These are phyloP conservation scores for Paecilomyces niveus DNA, from an alignment of 2,329 filamentous ascomycete genomes.

Conservation along the genomic window DNA sequence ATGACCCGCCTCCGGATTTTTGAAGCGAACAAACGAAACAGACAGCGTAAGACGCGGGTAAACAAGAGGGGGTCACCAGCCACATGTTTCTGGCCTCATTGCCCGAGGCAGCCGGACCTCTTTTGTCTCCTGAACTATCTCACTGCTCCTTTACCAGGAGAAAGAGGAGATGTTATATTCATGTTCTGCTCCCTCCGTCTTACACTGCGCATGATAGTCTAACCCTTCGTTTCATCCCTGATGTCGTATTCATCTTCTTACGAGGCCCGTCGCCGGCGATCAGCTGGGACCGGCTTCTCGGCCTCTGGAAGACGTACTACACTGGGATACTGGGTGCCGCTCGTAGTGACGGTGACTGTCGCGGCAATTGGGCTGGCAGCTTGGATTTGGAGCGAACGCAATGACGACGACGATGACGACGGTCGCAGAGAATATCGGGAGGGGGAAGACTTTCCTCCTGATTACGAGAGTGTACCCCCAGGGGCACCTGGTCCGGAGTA, in stretches of 20 bases:
- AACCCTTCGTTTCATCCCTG: conserved; percentile 18
- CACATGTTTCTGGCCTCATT: conserved; percentile 29
- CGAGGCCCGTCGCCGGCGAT: conserved; percentile 31
- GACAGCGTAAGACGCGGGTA: conserved; percentile 14
- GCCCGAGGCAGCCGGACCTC: conserved; percentile 28
- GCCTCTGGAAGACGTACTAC: conserved; percentile 33
- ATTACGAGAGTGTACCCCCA: neutral
- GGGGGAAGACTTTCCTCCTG: conserved; percentile 16
- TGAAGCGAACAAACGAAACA: conserved; percentile 19
- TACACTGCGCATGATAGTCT: conserved; percentile 3
- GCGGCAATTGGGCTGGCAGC: conserved; percentile 80
- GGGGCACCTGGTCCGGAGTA: neutral
- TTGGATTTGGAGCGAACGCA: conserved; percentile 90
- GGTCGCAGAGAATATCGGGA: conserved; percentile 35
- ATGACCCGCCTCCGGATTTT: conserved; percentile 18
- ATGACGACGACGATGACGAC: conserved; percentile 61
- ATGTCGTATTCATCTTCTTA: conserved; percentile 33
- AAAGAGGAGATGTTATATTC: conserved; percentile 25
- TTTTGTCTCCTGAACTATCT: conserved; percentile 13
- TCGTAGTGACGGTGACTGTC: conserved; percentile 78
- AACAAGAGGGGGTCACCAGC: conserved; percentile 28
- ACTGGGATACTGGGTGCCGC: conserved; percentile 74
- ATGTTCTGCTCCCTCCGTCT: neutral
- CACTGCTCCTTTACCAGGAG: conserved; percentile 9
- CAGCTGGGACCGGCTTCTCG: conserved; percentile 34